Evolutionary conservation across 768 basidiomycete genomes (phyloP).

Genomic region (Suillus ampliporus): DNA sequence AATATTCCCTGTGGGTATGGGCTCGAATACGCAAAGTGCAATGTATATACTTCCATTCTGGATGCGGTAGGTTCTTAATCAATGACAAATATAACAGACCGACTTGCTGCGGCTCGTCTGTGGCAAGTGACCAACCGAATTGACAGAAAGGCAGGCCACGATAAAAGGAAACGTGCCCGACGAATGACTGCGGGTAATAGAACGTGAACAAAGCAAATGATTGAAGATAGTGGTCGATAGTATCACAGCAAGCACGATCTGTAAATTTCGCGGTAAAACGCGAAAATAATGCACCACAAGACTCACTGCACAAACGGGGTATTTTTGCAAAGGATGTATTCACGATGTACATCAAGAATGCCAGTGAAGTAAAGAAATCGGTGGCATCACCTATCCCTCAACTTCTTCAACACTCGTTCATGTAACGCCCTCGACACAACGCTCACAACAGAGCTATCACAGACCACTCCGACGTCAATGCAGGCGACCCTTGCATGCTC

Average conservation of each 20-base stretch:
- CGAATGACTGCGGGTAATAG: too few relatives aligned
- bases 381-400: constrained; percentile 24
- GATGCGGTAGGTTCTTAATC: too few relatives aligned
- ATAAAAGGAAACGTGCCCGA: too few relatives aligned
- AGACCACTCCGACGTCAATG: constrained; percentile 68
- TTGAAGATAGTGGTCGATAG: too few relatives aligned
- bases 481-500: constrained; percentile 54
- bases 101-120: neutral
- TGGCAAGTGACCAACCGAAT: neutral
- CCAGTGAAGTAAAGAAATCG: neutral
- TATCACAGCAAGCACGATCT: neutral
- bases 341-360: neutral
- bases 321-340: neutral
- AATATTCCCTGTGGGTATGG: neutral
- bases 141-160: too few relatives aligned
- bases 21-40: too few relatives aligned
- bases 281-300: too few relatives aligned
- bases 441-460: constrained; percentile 53
- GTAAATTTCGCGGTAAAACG: too few relatives aligned
- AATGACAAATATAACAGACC: too few relatives aligned
- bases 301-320: too few relatives aligned
- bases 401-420: constrained; percentile 45
- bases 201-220: too few relatives aligned
- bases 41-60: too few relatives aligned
- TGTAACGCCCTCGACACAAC: constrained; percentile 57